Base-by-base conservation (phyloP, 805 yeast species). In the Sugiyamaella qingdaonensis region DNA sequence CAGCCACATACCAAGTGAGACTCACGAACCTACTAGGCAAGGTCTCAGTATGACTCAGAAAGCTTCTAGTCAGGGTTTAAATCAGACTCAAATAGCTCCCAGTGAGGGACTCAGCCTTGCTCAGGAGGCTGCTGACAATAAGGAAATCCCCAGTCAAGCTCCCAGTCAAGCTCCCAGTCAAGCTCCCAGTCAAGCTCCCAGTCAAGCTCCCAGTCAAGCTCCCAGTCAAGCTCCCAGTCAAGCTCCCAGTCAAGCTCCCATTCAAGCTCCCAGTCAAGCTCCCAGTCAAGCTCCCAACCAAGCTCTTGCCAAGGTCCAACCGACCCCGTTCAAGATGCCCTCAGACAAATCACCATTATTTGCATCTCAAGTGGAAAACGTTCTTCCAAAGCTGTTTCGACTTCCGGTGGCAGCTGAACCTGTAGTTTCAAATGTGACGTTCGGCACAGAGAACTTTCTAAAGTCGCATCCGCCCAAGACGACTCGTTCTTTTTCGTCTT, bases 391-490 rank as follows among this genome's bases (percentile, higher is more conserved):
- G 19, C 9, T 39, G 4, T 14, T 39, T 11, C 16, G 33, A 13
- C 19, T n/a, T 35, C 11, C n/a, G 11, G 13, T n/a, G 13, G 39
- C 16, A 13, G 4, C 16, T 7, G 16, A 24, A 9, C 51, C 45
- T 19, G 9, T 46, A 5, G 48, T 51, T 11, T 45, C 48, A 10
- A 51, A 39, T 29, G 49, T 51, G 24, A 52, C 55, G 11, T 52
- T 47, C 42, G 55, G 55, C 4, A 52, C 55, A 9, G 19, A 24
- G 11, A 29, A 36, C 3, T 43, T 52, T 19, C 27, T 52, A 29
- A 48, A 48, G 18, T 19, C 45, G n/a, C 47, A 21, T 32, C 14
- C 46, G 1, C 8, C 13, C 19, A 29, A 41, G 10, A 11, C 45
- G 7, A 32, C 27, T 10, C 39, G 29, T 4, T 18, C 21, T 10